Evolutionary conservation across 805 yeast genomes (phyloP).

Genomic region (Cyberlindnera suaveolens): DNA sequence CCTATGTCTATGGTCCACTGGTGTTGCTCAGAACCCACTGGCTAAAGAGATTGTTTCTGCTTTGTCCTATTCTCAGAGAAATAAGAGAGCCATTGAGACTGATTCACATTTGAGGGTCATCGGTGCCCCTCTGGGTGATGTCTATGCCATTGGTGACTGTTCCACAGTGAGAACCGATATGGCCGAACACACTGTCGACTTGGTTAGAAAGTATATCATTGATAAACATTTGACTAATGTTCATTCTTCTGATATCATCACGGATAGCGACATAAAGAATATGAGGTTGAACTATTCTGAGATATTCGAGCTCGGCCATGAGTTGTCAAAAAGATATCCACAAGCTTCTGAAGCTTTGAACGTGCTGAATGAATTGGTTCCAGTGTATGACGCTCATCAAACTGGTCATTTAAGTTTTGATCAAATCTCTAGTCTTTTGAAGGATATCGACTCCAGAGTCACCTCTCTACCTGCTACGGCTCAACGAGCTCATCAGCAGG

Average conservation of each 20-base stretch:
- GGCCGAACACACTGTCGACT: constrained; percentile 47
- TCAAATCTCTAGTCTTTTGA: constrained; percentile 43
- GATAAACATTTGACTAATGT: constrained; percentile 34
- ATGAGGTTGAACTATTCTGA: constrained; percentile 42
- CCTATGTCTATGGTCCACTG: constrained; percentile 70
- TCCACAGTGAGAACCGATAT: constrained; percentile 57
- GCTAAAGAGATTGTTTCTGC: constrained; percentile 47
- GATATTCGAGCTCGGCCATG: constrained; percentile 40
- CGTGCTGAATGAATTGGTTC: constrained; percentile 43
- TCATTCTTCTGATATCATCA: constrained; percentile 30
- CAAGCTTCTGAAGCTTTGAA: constrained; percentile 51
- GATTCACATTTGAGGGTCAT: constrained; percentile 65
- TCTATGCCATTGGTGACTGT: constrained; percentile 70
- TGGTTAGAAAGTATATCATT: constrained; percentile 40
- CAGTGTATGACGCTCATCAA: constrained; percentile 42
- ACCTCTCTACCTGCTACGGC: constrained; percentile 71
- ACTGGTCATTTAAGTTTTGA: constrained; percentile 47
- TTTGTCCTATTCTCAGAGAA: constrained; percentile 44
- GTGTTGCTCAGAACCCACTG: constrained; percentile 60
- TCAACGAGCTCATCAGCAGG: constrained; percentile 69
- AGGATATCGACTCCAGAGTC: constrained; percentile 54
- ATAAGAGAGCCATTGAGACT: constrained; percentile 68
- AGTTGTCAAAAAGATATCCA: constrained; percentile 47
- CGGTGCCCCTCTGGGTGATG: constrained; percentile 63
- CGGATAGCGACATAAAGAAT: constrained; percentile 46